Evolutionary conservation across 2,329 filamentous ascomycete species (phyloP).

Genomic region (Hypoxylon sp.): DNA sequence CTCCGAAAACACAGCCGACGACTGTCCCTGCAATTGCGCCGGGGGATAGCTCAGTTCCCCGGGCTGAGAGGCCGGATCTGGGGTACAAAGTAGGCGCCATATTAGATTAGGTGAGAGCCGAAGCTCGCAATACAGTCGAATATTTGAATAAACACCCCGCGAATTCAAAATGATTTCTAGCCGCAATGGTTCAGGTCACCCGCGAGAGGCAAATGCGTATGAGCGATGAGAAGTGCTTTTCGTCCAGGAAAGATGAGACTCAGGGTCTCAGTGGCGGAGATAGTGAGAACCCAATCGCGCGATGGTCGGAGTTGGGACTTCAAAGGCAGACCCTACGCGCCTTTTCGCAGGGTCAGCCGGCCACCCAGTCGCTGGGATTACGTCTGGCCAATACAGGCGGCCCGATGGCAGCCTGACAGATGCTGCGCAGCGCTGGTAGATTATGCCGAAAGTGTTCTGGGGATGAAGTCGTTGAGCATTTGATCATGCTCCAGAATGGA

Average conservation of each 20-base stretch:
- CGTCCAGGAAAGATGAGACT: conserved; percentile 16
- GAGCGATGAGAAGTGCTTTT: conserved; percentile 9
- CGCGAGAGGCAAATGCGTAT: conserved; percentile 20
- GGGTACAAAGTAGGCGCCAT: conserved; percentile 46
- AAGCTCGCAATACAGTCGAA: conserved; percentile 25
- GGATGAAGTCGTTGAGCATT: conserved; percentile 22
- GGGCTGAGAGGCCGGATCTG: conserved; percentile 45
- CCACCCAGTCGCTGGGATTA: conserved; percentile 27
- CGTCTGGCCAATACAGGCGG: conserved; percentile 34
- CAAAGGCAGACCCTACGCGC: conserved; percentile 12
- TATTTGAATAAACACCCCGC: conserved; percentile 7
- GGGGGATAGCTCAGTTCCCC: conserved; percentile 48
- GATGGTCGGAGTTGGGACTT: conserved; percentile 15
- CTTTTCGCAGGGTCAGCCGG: conserved; percentile 23
- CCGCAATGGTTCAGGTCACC: conserved; percentile 6
- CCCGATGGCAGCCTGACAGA: conserved; percentile 41
- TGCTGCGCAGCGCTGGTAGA: conserved; percentile 34
- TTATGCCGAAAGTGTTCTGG: conserved; percentile 31
- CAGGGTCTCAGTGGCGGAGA: conserved; percentile 21
- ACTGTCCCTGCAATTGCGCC: conserved; percentile 55
- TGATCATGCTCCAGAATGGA: conserved; percentile 40
- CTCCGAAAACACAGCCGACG: conserved; percentile 53
- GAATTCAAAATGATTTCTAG: conserved; percentile 7
- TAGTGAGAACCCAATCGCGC: conserved; percentile 32
- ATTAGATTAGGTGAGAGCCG: conserved; percentile 33